phyloP scores from a whole-genome alignment of 73 alveolate species.

The Stentor roeselii region DNA sequence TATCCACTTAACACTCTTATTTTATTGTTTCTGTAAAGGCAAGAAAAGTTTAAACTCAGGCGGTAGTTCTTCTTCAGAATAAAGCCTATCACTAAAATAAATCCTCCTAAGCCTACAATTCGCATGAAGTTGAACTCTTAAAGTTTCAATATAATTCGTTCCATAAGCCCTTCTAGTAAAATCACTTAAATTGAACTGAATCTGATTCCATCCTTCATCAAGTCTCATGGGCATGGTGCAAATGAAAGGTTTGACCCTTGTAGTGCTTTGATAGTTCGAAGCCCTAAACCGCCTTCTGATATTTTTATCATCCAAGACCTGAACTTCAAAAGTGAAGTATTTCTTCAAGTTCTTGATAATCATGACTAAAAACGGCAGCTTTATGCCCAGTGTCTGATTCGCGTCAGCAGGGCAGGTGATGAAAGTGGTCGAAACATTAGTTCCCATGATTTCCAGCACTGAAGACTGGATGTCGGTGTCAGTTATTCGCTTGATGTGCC shows the following conservation, averaged over 20 bases:
- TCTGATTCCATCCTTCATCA: too few relatives aligned
- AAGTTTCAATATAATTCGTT: constrained; percentile 83
- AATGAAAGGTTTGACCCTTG: too few relatives aligned
- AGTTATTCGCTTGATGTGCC: constrained; percentile 95
- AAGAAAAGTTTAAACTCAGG: too few relatives aligned
- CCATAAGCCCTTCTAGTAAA: too few relatives aligned
- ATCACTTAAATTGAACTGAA: too few relatives aligned
- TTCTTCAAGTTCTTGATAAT: constrained; percentile 93
- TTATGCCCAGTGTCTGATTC: constrained; percentile 94
- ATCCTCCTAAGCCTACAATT: constrained; percentile 88
- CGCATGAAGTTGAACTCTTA: constrained; percentile 89
- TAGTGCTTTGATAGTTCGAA: constrained; percentile 94
- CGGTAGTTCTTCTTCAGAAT: constrained; percentile 75
- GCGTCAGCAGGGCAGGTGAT: constrained; percentile 93
- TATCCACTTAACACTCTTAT: too few relatives aligned
- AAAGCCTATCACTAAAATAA: constrained; percentile 83
- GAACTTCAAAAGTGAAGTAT: constrained; percentile 96
- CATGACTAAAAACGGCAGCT: constrained; percentile 95
- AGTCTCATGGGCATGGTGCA: too few relatives aligned
- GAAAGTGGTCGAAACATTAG: constrained; percentile 86
- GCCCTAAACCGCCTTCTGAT: constrained; percentile 98
- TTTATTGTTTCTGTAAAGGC: too few relatives aligned
- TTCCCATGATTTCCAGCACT: too few relatives aligned
- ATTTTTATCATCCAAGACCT: constrained; percentile 94
- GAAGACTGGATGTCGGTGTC: constrained; percentile 94